Evolutionary conservation across 306 rosid genomes (phyloP).

Genomic region (Vigna angularis): DNA sequence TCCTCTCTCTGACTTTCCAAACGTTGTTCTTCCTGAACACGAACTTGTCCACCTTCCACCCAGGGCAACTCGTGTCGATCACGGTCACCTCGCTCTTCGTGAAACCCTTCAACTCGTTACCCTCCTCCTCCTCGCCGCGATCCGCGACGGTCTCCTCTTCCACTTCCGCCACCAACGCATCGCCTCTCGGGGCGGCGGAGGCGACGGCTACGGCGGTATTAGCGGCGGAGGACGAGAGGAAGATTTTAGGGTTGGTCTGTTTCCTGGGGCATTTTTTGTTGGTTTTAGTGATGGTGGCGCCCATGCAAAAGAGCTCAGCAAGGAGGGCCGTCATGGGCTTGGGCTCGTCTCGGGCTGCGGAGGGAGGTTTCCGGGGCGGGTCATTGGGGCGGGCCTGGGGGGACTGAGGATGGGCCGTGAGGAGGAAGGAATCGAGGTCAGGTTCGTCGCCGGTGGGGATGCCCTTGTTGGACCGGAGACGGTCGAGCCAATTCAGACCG

Average conservation of each 20-base stretch:
- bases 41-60: slow-evolving; percentile 82
- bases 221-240: slow-evolving; percentile 43
- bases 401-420: slow-evolving; percentile 45
- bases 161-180: slow-evolving; percentile 24
- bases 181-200: background rate
- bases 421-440: slow-evolving; percentile 77
- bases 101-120: slow-evolving; percentile 72
- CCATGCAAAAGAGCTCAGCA: slow-evolving; percentile 75
- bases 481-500: slow-evolving; percentile 84
- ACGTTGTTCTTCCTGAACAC: slow-evolving; percentile 75
- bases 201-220: background rate
- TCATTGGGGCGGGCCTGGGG: slow-evolving; percentile 20
- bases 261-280: slow-evolving; percentile 72
- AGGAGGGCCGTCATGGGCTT: slow-evolving; percentile 58
- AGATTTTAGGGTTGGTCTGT: slow-evolving; percentile 77
- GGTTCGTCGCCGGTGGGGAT: slow-evolving; percentile 66
- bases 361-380: slow-evolving; percentile 30
- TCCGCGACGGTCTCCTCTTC: background rate
- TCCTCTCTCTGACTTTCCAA: slow-evolving; percentile 91
- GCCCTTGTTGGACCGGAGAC: slow-evolving; percentile 88
- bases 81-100: slow-evolving; percentile 89
- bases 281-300: slow-evolving; percentile 46
- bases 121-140: slow-evolving; percentile 38
- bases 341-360: slow-evolving; percentile 23
- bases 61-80: slow-evolving; percentile 76